A percentile compares a stretch with the other conserved stretches of the same genome.
Evolutionary conservation across 2,329 filamentous ascomycete species (phyloP).

Genomic region (Periglandula ipomoeae): DNA sequence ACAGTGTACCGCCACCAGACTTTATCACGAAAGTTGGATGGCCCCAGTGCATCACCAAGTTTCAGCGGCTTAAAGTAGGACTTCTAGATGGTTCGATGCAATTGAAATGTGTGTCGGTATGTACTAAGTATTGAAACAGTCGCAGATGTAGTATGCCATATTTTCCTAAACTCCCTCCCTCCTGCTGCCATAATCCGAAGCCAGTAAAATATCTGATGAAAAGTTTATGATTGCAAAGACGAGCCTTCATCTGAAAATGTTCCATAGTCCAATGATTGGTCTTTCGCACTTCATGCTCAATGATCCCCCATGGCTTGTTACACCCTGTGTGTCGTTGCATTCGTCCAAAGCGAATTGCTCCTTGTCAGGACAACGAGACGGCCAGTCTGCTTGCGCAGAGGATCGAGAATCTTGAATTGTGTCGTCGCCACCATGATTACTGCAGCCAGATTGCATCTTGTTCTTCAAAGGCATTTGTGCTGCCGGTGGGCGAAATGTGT

Average conservation of each 20-base stretch:
- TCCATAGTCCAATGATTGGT: not conserved
- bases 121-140: conserved; percentile 1
- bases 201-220: not conserved
- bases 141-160: conserved; percentile 1
- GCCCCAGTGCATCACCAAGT: not conserved
- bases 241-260: not conserved
- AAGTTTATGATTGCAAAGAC: not conserved
- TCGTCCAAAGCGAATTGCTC: not conserved
- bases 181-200: not conserved
- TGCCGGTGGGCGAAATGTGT: not conserved
- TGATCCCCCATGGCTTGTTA: conserved; percentile 8
- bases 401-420: not conserved
- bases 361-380: conserved; percentile 1
- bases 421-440: not conserved
- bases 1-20: not conserved
- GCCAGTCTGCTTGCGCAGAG: not conserved
- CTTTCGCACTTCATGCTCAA: not conserved
- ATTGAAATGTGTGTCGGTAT: conserved; percentile 2
- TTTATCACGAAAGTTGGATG: not conserved
- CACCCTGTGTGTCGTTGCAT: too few relatives aligned
- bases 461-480: not conserved
- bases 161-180: not conserved
- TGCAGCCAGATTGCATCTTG: not conserved
- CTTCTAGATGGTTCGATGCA: not conserved
- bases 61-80: not conserved